Evolutionary conservation across 768 basidiomycete genomes (phyloP).

Genomic region (Cantharellus anzutake): DNA sequence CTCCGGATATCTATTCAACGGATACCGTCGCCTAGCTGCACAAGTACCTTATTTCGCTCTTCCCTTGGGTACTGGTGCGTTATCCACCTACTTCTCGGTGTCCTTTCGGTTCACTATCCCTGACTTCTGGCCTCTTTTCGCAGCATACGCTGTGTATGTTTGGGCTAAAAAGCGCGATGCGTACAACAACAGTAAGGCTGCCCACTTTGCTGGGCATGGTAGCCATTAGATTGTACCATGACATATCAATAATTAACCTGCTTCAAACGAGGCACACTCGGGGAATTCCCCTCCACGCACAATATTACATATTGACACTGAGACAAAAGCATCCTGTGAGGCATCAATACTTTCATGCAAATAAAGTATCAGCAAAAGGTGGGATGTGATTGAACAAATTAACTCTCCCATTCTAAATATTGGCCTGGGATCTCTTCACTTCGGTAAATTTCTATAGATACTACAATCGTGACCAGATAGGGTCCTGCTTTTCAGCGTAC

Average conservation of each 20-base stretch:
- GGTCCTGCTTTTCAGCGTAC: not conserved
- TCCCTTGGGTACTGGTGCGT: constrained; percentile 62
- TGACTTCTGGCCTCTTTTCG: not conserved
- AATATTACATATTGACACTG: too few relatives aligned
- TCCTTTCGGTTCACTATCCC: not conserved
- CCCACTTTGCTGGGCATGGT: constrained; percentile 20
- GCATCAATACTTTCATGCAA: too few relatives aligned
- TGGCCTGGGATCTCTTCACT: not conserved
- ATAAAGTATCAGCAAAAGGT: too few relatives aligned
- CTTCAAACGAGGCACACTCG: too few relatives aligned
- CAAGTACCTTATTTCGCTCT: constrained; percentile 64
- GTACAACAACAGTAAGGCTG: constrained; percentile 67
- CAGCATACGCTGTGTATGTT: constrained; percentile 60
- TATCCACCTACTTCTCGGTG: not conserved
- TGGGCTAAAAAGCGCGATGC: constrained; percentile 57
- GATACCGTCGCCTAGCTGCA: constrained; percentile 52
- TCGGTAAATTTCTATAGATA: not conserved
- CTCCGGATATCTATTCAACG: constrained; percentile 69
- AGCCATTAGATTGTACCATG: not conserved
- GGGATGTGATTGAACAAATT: too few relatives aligned
- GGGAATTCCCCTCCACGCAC: too few relatives aligned
- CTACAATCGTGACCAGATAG: not conserved
- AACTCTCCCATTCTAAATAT: too few relatives aligned
- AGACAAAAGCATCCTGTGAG: too few relatives aligned
- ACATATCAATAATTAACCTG: too few relatives aligned